phyloP scores from a whole-genome alignment of 2,329 filamentous ascomycete species.

The Hymenotorrendiella dingleyae region DNA sequence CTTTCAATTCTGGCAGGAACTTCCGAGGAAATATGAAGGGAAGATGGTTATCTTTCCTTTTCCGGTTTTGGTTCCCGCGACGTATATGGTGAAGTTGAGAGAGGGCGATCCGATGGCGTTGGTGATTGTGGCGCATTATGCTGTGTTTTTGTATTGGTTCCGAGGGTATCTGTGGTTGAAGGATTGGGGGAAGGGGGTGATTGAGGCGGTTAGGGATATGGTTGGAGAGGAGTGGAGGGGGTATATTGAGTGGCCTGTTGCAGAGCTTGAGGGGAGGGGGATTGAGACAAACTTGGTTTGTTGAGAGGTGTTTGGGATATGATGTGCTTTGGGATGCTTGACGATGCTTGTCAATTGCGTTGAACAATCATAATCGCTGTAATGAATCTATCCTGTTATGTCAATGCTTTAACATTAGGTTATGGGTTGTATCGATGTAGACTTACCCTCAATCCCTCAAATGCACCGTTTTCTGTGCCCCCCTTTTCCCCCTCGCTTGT shows the following conservation, averaged over 20 bases:
- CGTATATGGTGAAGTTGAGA: constrained; percentile 8
- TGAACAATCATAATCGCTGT: too few relatives aligned
- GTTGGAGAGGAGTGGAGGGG: constrained; percentile 5
- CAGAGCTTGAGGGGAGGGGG: not conserved
- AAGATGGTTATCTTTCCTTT: constrained; percentile 7
- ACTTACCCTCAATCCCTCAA: too few relatives aligned
- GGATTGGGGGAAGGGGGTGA: constrained; percentile 12
- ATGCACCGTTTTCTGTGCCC: too few relatives aligned
- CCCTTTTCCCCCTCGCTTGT: too few relatives aligned
- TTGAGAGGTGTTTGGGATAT: too few relatives aligned
- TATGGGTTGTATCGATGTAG: too few relatives aligned
- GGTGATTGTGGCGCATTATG: constrained; percentile 12
- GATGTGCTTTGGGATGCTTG: too few relatives aligned
- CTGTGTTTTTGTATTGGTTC: constrained; percentile 11
- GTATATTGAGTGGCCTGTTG: constrained; percentile 3
- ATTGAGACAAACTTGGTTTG: too few relatives aligned
- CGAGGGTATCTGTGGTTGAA: constrained; percentile 9
- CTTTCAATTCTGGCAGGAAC: constrained; percentile 5
- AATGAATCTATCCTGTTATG: too few relatives aligned
- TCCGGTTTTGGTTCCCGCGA: constrained; percentile 2
- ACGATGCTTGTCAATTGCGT: too few relatives aligned
- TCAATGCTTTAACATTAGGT: too few relatives aligned
- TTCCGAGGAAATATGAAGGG: not conserved
- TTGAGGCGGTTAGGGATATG: constrained; percentile 5
- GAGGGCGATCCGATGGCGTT: constrained; percentile 7